Conservation (phyloP, 768 basidiomycete species). For the Boletus pseudopeckii region DNA sequence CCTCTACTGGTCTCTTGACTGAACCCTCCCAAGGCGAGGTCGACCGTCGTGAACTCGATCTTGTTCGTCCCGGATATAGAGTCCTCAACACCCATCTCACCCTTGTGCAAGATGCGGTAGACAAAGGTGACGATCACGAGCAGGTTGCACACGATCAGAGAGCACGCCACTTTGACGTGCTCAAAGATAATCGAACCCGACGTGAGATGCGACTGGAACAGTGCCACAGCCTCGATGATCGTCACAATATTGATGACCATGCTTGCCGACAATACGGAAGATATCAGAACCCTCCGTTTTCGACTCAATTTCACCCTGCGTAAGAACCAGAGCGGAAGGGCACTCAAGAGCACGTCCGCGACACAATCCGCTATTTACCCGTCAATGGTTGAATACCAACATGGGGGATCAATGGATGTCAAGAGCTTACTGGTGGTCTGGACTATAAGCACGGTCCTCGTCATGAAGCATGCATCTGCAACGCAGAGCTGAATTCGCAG, state of each 20-base stretch:
- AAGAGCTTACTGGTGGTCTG: constrained; percentile 22
- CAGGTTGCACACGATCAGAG: constrained; percentile 18
- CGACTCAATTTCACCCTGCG: constrained; percentile 11
- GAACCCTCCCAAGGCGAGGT: neutral
- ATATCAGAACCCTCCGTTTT: constrained; percentile 17
- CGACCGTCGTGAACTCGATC: constrained; percentile 11
- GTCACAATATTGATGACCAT: constrained; percentile 21
- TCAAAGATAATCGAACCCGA: constrained; percentile 13
- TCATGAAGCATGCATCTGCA: constrained; percentile 6
- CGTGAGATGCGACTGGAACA: neutral
- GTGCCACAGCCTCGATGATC: constrained; percentile 4
- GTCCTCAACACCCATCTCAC: neutral
- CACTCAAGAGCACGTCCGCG: constrained; percentile 19
- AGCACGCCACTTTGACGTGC: constrained; percentile 17
- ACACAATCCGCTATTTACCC: constrained; percentile 18
- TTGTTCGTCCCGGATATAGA: neutral
- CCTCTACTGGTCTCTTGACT: constrained; percentile 4
- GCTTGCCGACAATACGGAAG: constrained; percentile 20
- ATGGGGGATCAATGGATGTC: neutral
- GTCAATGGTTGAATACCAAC: neutral
- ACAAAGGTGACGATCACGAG: constrained; percentile 20
- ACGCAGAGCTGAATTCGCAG: constrained; percentile 14
- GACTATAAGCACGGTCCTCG: constrained; percentile 1
- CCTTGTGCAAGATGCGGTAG: constrained; percentile 6
- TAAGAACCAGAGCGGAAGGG: constrained; percentile 19